A percentile compares a stretch with the other conserved stretches of the same genome.
Conservation (phyloP, 495 filamentous ascomycete species). For the Xylaria scruposa region DNA sequence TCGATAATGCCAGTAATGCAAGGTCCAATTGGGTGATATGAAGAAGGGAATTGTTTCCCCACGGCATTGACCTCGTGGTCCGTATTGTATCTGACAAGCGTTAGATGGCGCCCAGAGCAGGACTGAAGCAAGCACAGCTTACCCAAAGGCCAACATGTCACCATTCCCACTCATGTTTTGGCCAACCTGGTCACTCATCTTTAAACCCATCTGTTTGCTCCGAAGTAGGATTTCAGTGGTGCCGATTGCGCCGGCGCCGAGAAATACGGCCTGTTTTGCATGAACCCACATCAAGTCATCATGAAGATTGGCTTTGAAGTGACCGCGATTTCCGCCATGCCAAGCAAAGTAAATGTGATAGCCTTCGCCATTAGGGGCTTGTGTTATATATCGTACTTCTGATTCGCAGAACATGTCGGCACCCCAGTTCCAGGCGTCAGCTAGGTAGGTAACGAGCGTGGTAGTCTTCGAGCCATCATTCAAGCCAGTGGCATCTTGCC, state of each 20-base stretch:
- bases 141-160: conserved; percentile 69
- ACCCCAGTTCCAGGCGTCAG: conserved; percentile 79
- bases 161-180: conserved; percentile 73
- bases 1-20: conserved; percentile 72
- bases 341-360: conserved; percentile 71
- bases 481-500: conserved; percentile 67
- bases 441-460: conserved; percentile 68
- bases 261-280: conserved; percentile 64
- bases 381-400: conserved; percentile 70
- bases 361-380: conserved; percentile 53
- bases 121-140: conserved; percentile 26
- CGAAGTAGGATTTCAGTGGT: conserved; percentile 72
- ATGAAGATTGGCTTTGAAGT: conserved; percentile 63
- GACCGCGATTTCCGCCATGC: conserved; percentile 64
- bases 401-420: conserved; percentile 77
- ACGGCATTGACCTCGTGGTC: conserved; percentile 62
- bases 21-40: conserved; percentile 64
- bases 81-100: conserved; percentile 60
- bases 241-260: conserved; percentile 66
- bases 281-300: conserved; percentile 74
- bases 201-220: conserved; percentile 64
- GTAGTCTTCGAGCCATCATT: conserved; percentile 74
- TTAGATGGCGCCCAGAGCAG: conserved; percentile 23
- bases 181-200: conserved; percentile 63
- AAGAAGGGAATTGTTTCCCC: conserved; percentile 53